phyloP scores from a whole-genome alignment of 176 grass and related monocot genomes.

The Alopecurus myosuroides region DNA sequence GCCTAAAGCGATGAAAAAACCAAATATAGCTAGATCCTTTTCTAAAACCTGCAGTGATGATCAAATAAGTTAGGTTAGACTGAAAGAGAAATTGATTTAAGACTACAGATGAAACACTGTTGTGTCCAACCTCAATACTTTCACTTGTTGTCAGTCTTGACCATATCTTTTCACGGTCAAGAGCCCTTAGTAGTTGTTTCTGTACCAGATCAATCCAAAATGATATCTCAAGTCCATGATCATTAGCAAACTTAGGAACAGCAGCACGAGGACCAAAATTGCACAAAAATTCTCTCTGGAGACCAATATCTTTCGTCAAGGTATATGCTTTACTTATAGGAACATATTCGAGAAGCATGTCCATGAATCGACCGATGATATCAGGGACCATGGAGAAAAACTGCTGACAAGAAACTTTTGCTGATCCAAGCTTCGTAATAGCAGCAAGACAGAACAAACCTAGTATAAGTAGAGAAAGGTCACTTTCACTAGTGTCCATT shows the following conservation, averaged over 20 bases:
- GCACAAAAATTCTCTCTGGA: conserved; percentile 83
- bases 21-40: conserved; percentile 97
- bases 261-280: conserved; percentile 91
- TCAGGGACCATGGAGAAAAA: conserved; percentile 84
- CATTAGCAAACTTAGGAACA: conserved; percentile 54
- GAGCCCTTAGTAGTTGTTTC: conserved; percentile 67
- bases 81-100: neutral
- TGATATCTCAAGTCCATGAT: conserved; percentile 59
- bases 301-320: conserved; percentile 79
- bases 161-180: conserved; percentile 99
- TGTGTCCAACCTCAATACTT: conserved; percentile 89
- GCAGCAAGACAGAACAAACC: conserved; percentile 90
- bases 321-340: conserved; percentile 80
- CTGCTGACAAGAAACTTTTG: conserved; percentile 91
- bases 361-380: conserved; percentile 84
- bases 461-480: conserved; percentile 86
- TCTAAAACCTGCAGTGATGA: conserved; percentile 79
- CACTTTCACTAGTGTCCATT: conserved; percentile 54
- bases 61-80: conserved; percentile 19
- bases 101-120: neutral
- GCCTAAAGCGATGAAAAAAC: conserved; percentile 98
- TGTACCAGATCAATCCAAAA: conserved; percentile 95
- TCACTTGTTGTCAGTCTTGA: conserved; percentile 97
- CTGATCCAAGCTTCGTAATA: conserved; percentile 87
- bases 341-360: conserved; percentile 91